Conservation (phyloP, 106 monocot species). For the Vanilla planifolia region DNA sequence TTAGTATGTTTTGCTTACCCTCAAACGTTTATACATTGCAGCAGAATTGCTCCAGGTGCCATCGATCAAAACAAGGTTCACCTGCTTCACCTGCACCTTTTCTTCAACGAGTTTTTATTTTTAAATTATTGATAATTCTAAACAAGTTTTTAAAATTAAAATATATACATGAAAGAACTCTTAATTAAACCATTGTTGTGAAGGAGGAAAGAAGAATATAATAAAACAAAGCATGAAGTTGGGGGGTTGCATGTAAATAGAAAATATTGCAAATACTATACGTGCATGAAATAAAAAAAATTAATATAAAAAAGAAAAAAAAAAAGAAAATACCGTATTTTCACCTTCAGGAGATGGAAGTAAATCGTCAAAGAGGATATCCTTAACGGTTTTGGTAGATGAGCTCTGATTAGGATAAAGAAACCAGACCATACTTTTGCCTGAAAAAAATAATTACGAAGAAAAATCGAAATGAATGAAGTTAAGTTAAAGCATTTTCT, state of each 20-base stretch:
- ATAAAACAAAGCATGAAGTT: no score
- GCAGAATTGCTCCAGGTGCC: slow-evolving; percentile 97
- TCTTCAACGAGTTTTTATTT: no score
- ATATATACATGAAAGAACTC: no score
- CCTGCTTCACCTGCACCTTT: no score
- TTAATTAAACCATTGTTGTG: no score
- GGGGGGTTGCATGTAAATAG: no score
- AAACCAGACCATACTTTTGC: slow-evolving; percentile 66
- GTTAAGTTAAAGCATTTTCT: background rate
- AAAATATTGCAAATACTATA: no score
- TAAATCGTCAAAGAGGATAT: slow-evolving; percentile 32
- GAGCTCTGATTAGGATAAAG: slow-evolving; percentile 78
- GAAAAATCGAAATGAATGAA: background rate
- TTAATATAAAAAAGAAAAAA: background rate
- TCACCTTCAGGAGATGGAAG: slow-evolving; percentile 17
- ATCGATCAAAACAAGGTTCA: slow-evolving; percentile 87
- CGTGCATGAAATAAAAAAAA: no score
- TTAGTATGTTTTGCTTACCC: slow-evolving; percentile 43
- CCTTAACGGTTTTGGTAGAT: slow-evolving; percentile 46
- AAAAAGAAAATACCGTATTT: slow-evolving; percentile 22
- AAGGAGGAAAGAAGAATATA: no score
- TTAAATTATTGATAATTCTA: no score
- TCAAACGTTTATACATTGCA: slow-evolving; percentile 80
- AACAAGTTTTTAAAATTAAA: no score
- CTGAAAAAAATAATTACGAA: slow-evolving; percentile 23